Evolutionary conservation across 1,284 basidiomycete species (phyloP).

Genomic region (Puccinia polysora): DNA sequence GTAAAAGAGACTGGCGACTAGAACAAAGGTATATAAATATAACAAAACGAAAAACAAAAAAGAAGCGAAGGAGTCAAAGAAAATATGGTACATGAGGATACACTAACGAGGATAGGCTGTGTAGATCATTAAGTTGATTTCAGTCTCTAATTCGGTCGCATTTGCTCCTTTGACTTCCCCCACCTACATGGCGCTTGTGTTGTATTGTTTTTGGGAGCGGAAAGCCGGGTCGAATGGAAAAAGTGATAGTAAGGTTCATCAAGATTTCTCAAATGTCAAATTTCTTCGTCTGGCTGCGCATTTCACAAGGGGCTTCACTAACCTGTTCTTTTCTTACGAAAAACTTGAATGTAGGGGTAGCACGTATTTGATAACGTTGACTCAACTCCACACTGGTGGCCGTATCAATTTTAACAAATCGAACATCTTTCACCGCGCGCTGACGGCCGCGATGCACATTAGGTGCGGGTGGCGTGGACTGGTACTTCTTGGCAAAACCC

Average conservation of each 20-base stretch:
- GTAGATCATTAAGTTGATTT: conserved; percentile 49
- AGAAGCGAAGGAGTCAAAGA: not conserved
- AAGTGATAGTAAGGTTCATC: not conserved
- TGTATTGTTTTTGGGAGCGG: not conserved
- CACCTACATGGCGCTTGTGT: conserved; percentile 20
- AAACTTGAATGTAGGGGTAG: conserved; percentile 52
- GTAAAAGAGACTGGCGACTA: no score
- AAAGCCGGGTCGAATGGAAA: not conserved
- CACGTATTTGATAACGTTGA: conserved; percentile 45
- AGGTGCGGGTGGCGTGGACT: conserved; percentile 40
- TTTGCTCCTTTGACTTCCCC: conserved; percentile 52
- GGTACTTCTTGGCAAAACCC: conserved; percentile 48
- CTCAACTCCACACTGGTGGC: conserved; percentile 47
- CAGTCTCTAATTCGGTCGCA: conserved; percentile 48
- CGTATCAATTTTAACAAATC: conserved; percentile 52
- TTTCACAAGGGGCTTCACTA: not conserved
- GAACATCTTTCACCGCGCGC: conserved; percentile 45
- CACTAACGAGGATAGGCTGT: conserved; percentile 48
- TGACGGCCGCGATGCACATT: conserved; percentile 11
- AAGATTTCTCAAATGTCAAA: conserved; percentile 4
- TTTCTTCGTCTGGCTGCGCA: not conserved
- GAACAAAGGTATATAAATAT: no score
- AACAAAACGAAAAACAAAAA: not conserved
- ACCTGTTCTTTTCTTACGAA: conserved; percentile 47
- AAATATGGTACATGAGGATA: not conserved